Conservation (phyloP, 1,284 basidiomycete species). For the Malassezia psittaci region DNA sequence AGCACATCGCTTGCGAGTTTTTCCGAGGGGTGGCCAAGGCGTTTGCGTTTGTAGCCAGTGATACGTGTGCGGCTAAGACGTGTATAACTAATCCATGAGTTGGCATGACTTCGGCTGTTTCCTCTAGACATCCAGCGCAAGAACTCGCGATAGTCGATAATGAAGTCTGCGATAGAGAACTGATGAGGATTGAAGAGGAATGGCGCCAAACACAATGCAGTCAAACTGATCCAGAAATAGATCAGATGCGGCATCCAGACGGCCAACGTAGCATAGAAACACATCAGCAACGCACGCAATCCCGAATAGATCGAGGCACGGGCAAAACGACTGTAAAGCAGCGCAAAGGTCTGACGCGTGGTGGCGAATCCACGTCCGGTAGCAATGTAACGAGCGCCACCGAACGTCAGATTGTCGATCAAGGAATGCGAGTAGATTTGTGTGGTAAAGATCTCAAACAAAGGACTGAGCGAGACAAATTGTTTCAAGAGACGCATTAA, state of each 20-base stretch:
- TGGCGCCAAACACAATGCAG: conserved; percentile 44
- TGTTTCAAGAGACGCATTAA: conserved; percentile 45
- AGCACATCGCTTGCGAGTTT: conserved; percentile 46
- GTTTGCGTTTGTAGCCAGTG: conserved; percentile 48
- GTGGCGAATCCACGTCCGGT: conserved; percentile 48
- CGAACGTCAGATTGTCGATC: conserved; percentile 46
- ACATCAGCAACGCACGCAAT: conserved; percentile 40
- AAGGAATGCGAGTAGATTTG: conserved; percentile 48
- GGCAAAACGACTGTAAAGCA: conserved; percentile 47
- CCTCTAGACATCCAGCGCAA: conserved; percentile 48
- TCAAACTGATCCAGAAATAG: conserved; percentile 48
- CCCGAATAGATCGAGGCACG: conserved; percentile 47
- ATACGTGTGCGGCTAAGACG: conserved; percentile 47
- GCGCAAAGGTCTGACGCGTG: conserved; percentile 42
- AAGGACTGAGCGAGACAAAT: conserved; percentile 42
- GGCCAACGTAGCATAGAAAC: conserved; percentile 46
- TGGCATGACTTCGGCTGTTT: conserved; percentile 47
- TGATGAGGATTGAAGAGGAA: conserved; percentile 49
- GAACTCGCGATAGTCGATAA: conserved; percentile 48
- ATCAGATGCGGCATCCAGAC: conserved; percentile 48
- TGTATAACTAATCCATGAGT: conserved; percentile 49
- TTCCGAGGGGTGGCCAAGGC: conserved; percentile 47
- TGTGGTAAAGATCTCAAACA: conserved; percentile 48
- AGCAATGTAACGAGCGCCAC: conserved; percentile 48
- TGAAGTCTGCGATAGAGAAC: conserved; percentile 45